phyloP scores from a whole-genome alignment of 371 early-diverging fungal genomes.

The Zancudomyces culisetae region DNA sequence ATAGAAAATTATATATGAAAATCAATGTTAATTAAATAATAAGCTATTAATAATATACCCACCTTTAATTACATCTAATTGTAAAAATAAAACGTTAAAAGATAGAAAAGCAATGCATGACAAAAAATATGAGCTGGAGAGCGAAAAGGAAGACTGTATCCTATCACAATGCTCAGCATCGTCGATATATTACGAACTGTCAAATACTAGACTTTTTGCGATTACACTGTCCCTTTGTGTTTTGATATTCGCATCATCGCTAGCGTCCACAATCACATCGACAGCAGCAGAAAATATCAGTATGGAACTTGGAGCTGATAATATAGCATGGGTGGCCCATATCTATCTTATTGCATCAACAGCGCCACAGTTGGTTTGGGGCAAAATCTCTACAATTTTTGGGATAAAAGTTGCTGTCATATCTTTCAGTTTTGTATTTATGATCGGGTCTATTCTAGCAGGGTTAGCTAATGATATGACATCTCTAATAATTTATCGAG shows the following conservation, averaged over 20 bases:
- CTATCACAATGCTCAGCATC: background rate
- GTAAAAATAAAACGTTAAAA: too few relatives aligned
- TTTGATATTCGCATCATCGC: constrained; percentile 17
- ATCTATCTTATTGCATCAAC: constrained; percentile 13
- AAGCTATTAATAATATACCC: too few relatives aligned
- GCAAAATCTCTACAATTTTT: constrained; percentile 20
- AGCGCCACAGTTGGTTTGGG: constrained; percentile 20
- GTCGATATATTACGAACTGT: background rate
- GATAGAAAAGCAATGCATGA: too few relatives aligned
- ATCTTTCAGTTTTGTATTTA: constrained; percentile 30
- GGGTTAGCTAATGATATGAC: constrained; percentile 29
- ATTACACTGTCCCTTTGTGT: background rate
- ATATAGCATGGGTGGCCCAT: constrained; percentile 16
- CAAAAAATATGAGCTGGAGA: too few relatives aligned
- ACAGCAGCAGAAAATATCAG: constrained; percentile 41
- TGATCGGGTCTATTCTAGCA: constrained; percentile 30
- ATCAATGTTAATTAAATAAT: too few relatives aligned
- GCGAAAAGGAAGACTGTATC: background rate
- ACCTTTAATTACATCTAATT: too few relatives aligned
- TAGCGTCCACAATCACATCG: constrained; percentile 56
- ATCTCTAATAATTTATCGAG: constrained; percentile 42
- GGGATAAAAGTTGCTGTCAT: constrained; percentile 21
- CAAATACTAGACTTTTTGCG: background rate
- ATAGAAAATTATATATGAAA: too few relatives aligned
- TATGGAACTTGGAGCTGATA: constrained; percentile 40